phyloP scores from a whole-genome alignment of 345 rosid species.

The Chamaenerion angustifolium region DNA sequence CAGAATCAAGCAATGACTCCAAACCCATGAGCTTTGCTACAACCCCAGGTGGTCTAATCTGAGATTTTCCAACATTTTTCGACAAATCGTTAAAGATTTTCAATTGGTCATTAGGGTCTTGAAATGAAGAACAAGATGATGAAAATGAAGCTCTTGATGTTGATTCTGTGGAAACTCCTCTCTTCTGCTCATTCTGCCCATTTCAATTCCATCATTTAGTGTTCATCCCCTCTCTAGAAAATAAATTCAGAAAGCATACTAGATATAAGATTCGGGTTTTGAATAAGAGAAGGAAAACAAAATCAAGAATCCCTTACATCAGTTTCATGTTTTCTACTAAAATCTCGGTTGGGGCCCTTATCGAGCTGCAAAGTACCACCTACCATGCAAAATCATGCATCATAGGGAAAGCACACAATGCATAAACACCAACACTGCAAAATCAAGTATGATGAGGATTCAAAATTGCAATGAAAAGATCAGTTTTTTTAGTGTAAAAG shows the following conservation, averaged over 20 bases:
- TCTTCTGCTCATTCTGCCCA: constrained; percentile 46
- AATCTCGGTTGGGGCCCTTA: too few relatives aligned
- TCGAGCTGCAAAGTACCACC: too few relatives aligned
- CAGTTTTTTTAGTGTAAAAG: not conserved
- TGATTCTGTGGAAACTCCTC: constrained; percentile 54
- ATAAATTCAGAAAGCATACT: constrained; percentile 1
- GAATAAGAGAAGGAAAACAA: too few relatives aligned
- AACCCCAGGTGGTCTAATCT: constrained; percentile 61
- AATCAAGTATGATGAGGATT: too few relatives aligned
- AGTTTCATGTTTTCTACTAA: too few relatives aligned
- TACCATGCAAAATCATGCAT: too few relatives aligned
- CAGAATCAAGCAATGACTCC: constrained; percentile 63
- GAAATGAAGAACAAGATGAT: constrained; percentile 76
- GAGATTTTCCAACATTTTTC: constrained; percentile 49
- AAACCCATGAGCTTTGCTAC: constrained; percentile 96
- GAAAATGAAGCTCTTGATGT: constrained; percentile 62
- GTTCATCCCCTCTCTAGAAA: constrained; percentile 16
- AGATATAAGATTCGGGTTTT: not conserved
- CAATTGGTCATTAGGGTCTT: constrained; percentile 55
- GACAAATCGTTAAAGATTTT: constrained; percentile 37
- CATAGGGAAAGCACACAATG: too few relatives aligned
- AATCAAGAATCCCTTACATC: too few relatives aligned
- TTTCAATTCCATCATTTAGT: constrained; percentile 33
- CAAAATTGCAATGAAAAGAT: too few relatives aligned
- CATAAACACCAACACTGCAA: too few relatives aligned